phyloP scores from a whole-genome alignment of 768 basidiomycete genomes.

The Mycena indigotica region DNA sequence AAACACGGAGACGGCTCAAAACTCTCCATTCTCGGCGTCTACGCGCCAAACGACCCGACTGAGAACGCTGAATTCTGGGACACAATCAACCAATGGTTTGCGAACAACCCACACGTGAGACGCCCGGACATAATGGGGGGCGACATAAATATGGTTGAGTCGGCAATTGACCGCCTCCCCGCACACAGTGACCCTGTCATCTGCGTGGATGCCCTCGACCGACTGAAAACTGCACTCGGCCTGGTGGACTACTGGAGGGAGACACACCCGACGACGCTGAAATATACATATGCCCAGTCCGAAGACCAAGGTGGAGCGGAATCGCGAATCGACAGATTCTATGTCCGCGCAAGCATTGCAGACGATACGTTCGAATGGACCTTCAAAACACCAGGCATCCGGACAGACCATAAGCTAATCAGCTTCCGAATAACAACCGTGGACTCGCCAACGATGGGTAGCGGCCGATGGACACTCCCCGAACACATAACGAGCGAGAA shows the following conservation, averaged over 20 bases:
- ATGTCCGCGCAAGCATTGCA: slow-evolving; percentile 21
- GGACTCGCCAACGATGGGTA: slow-evolving; percentile 29
- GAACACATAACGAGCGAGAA: slow-evolving; percentile 24
- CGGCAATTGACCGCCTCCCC: slow-evolving; percentile 39
- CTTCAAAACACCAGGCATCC: slow-evolving; percentile 20
- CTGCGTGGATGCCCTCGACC: slow-evolving; percentile 19
- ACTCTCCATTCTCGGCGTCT: slow-evolving; percentile 34
- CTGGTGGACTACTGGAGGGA: slow-evolving; percentile 38
- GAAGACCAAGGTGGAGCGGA: slow-evolving; percentile 13
- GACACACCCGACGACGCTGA: slow-evolving; percentile 20
- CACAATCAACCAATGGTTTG: slow-evolving; percentile 13
- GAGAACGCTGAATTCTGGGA: slow-evolving; percentile 37
- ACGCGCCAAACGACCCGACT: slow-evolving; percentile 35
- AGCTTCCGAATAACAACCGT: slow-evolving; percentile 21
- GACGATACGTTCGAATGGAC: slow-evolving; percentile 26
- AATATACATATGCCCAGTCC: slow-evolving; percentile 31
- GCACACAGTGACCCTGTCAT: slow-evolving; percentile 16
- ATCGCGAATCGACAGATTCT: slow-evolving; percentile 41
- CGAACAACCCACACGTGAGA: slow-evolving; percentile 3
- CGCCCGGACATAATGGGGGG: slow-evolving; percentile 40
- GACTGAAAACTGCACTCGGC: slow-evolving; percentile 21
- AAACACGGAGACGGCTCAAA: slow-evolving; percentile 21
- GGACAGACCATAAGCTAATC: slow-evolving; percentile 35
- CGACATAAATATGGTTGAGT: slow-evolving; percentile 47
- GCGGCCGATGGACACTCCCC: slow-evolving; percentile 36